Conservation (phyloP, 768 basidiomycete species). For the Leucocoprinus sp. region DNA sequence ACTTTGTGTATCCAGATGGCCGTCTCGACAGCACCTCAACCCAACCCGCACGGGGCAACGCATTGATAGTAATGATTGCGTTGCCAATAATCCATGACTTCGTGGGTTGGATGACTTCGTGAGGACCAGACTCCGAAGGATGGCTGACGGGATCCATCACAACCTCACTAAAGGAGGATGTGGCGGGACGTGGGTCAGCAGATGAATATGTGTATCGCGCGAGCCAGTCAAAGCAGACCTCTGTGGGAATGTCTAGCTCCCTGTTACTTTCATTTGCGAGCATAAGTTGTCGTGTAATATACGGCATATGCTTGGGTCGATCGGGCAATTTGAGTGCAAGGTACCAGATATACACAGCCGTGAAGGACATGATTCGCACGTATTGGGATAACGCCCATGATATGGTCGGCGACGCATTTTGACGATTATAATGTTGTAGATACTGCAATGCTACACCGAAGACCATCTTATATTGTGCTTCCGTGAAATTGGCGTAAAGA, state of each 20-base stretch:
- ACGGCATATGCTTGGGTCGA: constrained; percentile 71
- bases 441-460: constrained; percentile 93
- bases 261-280: constrained; percentile 73
- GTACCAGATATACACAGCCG: constrained; percentile 93
- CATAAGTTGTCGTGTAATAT: constrained; percentile 80
- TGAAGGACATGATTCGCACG: constrained; percentile 83
- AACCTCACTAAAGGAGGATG: constrained; percentile 70
- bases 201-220: constrained; percentile 91
- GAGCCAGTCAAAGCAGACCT: constrained; percentile 98
- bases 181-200: constrained; percentile 84
- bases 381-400: constrained; percentile 90
- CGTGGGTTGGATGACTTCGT: neutral
- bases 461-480: constrained; percentile 84
- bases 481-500: constrained; percentile 86
- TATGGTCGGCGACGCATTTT: constrained; percentile 44
- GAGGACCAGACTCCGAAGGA: constrained; percentile 32
- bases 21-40: constrained; percentile 77
- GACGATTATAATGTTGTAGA: constrained; percentile 80
- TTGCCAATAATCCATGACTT: constrained; percentile 86
- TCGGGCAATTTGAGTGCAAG: constrained; percentile 77
- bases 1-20: constrained; percentile 81
- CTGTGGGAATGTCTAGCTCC: constrained; percentile 79
- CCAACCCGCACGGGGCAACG: constrained; percentile 74
- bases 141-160: constrained; percentile 50
- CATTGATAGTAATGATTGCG: constrained; percentile 74